phyloP scores from a whole-genome alignment of 2,329 filamentous ascomycete genomes.

The Phialemoniopsis sp. region DNA sequence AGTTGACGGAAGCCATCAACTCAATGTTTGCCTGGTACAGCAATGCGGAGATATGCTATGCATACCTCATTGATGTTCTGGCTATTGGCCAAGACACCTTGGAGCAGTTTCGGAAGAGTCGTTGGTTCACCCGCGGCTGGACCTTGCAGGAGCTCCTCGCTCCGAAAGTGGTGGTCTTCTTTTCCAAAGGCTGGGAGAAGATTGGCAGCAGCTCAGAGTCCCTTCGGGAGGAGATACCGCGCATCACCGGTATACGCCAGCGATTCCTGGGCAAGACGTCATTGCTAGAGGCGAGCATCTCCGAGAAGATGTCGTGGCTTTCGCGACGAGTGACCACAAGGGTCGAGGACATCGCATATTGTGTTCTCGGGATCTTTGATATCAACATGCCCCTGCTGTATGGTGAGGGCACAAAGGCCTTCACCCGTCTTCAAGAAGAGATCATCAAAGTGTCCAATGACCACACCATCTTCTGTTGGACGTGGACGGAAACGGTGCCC shows the following conservation, averaged over 20 bases:
- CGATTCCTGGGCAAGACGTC: conserved; percentile 10
- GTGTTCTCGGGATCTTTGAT: conserved; percentile 19
- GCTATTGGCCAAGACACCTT: not conserved
- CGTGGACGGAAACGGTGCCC: not conserved
- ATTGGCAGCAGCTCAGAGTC: conserved; percentile 13
- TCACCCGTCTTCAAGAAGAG: conserved; percentile 18
- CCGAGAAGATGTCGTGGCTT: conserved; percentile 19
- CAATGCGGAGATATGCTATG: conserved; percentile 26
- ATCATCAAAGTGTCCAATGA: conserved; percentile 18
- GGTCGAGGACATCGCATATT: conserved; percentile 19
- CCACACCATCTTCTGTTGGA: conserved; percentile 22
- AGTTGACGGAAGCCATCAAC: conserved; percentile 25
- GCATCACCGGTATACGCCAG: conserved; percentile 21
- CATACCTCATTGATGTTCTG: conserved; percentile 20
- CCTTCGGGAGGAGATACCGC: too few relatives aligned
- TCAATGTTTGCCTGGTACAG: conserved; percentile 23
- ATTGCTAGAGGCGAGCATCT: conserved; percentile 9
- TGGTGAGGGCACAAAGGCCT: conserved; percentile 18
- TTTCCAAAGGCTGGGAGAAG: conserved; percentile 10
- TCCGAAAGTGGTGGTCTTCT: conserved; percentile 12
- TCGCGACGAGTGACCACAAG: conserved; percentile 13
- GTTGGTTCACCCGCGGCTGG: conserved; percentile 15
- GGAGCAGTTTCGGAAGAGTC: not conserved
- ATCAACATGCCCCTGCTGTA: conserved; percentile 23
- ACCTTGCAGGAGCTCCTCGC: conserved; percentile 16